Conservation (phyloP, 768 basidiomycete genomes). For the Podaxis sp. region DNA sequence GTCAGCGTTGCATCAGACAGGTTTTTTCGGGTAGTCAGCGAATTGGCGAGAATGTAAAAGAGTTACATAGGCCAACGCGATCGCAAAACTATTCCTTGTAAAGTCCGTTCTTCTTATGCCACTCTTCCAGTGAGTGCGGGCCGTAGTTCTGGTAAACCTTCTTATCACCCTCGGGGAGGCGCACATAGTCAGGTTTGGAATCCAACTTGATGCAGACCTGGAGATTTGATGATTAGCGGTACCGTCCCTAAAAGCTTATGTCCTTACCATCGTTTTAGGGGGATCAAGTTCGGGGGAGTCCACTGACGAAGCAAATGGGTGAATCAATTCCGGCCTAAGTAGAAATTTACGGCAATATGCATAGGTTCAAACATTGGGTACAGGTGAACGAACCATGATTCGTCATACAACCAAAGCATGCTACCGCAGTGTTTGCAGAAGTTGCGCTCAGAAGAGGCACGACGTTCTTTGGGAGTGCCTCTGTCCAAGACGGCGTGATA, state of each 20-base stretch:
- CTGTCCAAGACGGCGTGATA: slow-evolving; percentile 64
- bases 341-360: neutral
- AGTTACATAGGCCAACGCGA: too few relatives aligned
- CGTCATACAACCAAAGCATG: slow-evolving; percentile 68
- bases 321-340: slow-evolving; percentile 58
- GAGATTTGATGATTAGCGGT: neutral
- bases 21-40: too few relatives aligned
- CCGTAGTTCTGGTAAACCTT: slow-evolving; percentile 44
- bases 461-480: slow-evolving; percentile 45
- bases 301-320: slow-evolving; percentile 68
- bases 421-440: slow-evolving; percentile 64
- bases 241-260: neutral
- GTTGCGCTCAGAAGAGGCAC: slow-evolving; percentile 54
- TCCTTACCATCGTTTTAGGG: slow-evolving; percentile 49
- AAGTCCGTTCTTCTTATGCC: slow-evolving; percentile 55
- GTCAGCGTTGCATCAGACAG: too few relatives aligned
- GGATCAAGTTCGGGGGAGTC: slow-evolving; percentile 55
- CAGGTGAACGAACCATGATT: slow-evolving; percentile 39
- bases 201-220: slow-evolving; percentile 44
- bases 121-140: slow-evolving; percentile 47
- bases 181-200: slow-evolving; percentile 59
- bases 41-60: too few relatives aligned
- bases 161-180: slow-evolving; percentile 59
- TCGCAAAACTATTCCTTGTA: slow-evolving; percentile 26
- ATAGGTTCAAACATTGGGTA: neutral